Evolutionary conservation across 2,329 filamentous ascomycete species (phyloP), one percentile per base, ranked within the genome.

Genomic region (Colletotrichum cuscutae): DNA sequence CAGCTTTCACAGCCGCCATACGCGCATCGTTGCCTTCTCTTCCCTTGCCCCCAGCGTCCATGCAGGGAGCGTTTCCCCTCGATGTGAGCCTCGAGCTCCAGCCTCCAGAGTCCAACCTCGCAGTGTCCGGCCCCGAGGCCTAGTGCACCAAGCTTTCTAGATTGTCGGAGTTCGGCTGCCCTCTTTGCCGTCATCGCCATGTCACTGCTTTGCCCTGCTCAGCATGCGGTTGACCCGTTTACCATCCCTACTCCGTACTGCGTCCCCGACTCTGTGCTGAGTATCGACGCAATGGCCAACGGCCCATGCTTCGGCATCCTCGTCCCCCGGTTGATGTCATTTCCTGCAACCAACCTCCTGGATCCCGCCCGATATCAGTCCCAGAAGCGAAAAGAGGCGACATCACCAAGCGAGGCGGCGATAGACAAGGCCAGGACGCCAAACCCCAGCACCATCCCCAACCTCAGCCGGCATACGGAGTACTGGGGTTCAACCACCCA

Each of bases 31-130:
- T 26, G 11, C 61, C 61, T 37, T 64, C 9, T 22, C 28, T 63
- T 46, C 32, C 19, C 42, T 49, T 49, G 42, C 19, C 42, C 24
- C 24, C 52, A 65, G 30, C 42, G 22, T 69, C 65, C 59, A 72
- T 61, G 71, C 71, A 72, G 61, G 66, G 66, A 71, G 71, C 46
- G 66, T 71, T 72, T 65, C 66, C 61, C 46, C 24, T 61, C 35
- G 22, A 37, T 13, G 13, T 35, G 59, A 35, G 4, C 19, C 37
- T 49, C 42, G 19, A 49, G 7, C 42, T n/a, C 42, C 42, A 49
- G 19, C 42, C 42, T 22, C 28, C 42, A 49, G 19, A 19, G 15
- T 22, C 37, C 49, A 35, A 63, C 26, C 60, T 69, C 35, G 49
- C 66, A 65, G n/a, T 37, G 30, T 32, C 32, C 30, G n/a, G 35